Conservation (phyloP, 306 rosid species). For the Abrus pulchellus region DNA sequence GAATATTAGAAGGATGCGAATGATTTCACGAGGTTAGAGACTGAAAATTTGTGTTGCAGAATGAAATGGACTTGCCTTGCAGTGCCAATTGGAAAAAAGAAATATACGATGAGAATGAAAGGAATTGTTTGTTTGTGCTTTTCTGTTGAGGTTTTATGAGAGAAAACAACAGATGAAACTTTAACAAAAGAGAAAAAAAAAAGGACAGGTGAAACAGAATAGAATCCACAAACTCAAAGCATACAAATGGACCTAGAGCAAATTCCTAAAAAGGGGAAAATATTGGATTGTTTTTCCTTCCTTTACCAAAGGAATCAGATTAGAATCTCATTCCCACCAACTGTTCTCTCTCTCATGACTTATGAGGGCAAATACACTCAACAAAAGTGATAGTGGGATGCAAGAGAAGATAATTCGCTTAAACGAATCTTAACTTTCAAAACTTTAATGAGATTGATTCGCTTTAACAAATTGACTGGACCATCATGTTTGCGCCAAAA, state of each 20-base stretch:
- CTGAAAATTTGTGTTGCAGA: slow-evolving; percentile 44
- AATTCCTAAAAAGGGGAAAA: slow-evolving; percentile 67
- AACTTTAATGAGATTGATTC: no score
- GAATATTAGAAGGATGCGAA: slow-evolving; percentile 10
- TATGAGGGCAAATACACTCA: slow-evolving; percentile 32
- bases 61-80: slow-evolving; percentile 53
- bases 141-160: slow-evolving; percentile 50
- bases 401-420: no score
- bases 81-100: slow-evolving; percentile 35
- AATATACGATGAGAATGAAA: slow-evolving; percentile 48
- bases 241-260: slow-evolving; percentile 82
- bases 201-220: slow-evolving; percentile 24
- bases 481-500: no score
- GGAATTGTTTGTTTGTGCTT: slow-evolving; percentile 60
- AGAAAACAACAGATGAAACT: slow-evolving; percentile 52
- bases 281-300: slow-evolving; percentile 43
- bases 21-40: slow-evolving; percentile 34
- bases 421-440: no score
- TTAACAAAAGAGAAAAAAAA: neutral
- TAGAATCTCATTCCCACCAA: slow-evolving; percentile 60
- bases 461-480: no score
- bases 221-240: slow-evolving; percentile 77
- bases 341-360: slow-evolving; percentile 33
- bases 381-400: no score
- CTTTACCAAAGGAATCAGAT: slow-evolving; percentile 60